A percentile compares a stretch with the other conserved stretches of the same genome.
Conservation (phyloP, 208 protist species). For the Leishmania guyanensis region DNA sequence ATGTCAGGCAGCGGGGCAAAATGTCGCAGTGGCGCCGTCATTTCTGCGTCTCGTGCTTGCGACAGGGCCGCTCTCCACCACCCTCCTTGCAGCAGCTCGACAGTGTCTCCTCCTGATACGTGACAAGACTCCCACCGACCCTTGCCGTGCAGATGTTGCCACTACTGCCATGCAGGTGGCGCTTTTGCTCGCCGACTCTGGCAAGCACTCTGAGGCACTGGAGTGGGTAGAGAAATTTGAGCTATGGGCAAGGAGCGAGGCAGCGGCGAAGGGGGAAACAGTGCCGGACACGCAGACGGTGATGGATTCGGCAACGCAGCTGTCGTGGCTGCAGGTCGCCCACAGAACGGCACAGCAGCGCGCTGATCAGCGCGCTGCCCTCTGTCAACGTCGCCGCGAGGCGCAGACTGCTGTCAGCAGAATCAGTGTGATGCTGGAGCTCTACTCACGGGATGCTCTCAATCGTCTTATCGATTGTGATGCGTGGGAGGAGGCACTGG, state of each 20-base stretch:
- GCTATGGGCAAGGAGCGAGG: background rate
- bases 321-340: conserved; percentile 18
- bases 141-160: background rate
- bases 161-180: conserved; percentile 17
- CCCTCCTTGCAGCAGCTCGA: background rate
- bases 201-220: conserved; percentile 11
- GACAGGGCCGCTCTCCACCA: background rate
- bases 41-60: conserved; percentile 2
- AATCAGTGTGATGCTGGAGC: background rate
- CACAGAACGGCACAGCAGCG: background rate
- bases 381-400: conserved; percentile 1
- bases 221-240: conserved; percentile 20
- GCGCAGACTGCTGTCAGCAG: background rate
- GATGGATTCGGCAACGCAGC: conserved; percentile 6
- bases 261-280: background rate
- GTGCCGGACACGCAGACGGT: background rate
- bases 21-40: background rate
- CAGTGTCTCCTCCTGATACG: conserved; percentile 9
- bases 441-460: conserved; percentile 11
- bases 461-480: conserved; percentile 22
- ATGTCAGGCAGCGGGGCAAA: background rate
- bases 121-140: background rate
- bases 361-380: conserved; percentile 9
- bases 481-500: conserved; percentile 34
- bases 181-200: conserved; percentile 8